phyloP scores from a whole-genome alignment of 306 rosid species.

The Myrica gale region DNA sequence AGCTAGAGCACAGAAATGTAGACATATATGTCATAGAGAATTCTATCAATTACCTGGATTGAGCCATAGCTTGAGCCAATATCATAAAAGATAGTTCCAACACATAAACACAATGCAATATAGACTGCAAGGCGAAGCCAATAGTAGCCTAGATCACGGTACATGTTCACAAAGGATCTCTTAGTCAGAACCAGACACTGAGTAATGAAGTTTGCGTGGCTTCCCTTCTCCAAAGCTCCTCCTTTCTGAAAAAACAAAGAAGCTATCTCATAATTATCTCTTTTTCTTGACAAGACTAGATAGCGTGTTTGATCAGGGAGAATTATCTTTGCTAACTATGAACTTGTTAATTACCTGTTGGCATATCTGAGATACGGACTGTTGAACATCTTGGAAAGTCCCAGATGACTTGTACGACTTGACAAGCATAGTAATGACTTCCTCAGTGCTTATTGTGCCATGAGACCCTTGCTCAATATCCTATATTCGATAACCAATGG shows the following conservation, averaged over 20 bases:
- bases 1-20: too few species aligned
- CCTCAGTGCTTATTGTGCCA: slow-evolving; percentile 31
- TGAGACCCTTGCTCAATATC: slow-evolving; percentile 37
- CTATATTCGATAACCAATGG: slow-evolving; percentile 15
- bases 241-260: slow-evolving; percentile 17
- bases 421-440: slow-evolving; percentile 30
- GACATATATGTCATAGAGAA: not conserved
- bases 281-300: not conserved
- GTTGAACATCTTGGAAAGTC: slow-evolving; percentile 21
- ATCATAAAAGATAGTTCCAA: slow-evolving; percentile 41
- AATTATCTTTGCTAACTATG: not conserved
- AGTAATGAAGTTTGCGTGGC: slow-evolving; percentile 39
- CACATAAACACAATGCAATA: slow-evolving; percentile 37
- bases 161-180: slow-evolving; percentile 53
- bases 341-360: slow-evolving; percentile 21
- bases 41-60: slow-evolving; percentile 33
- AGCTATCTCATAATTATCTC: not conserved
- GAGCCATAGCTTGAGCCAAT: slow-evolving; percentile 35
- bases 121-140: slow-evolving; percentile 54
- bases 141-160: slow-evolving; percentile 49
- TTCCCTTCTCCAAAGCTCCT: slow-evolving; percentile 24
- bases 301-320: not conserved
- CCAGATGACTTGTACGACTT: slow-evolving; percentile 36
- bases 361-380: slow-evolving; percentile 20
- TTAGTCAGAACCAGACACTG: slow-evolving; percentile 39